A percentile compares a stretch with the other conserved stretches of the same genome.
Conservation (phyloP, 2,329 filamentous ascomycete genomes). For the Pseudocercospora fuligena region DNA sequence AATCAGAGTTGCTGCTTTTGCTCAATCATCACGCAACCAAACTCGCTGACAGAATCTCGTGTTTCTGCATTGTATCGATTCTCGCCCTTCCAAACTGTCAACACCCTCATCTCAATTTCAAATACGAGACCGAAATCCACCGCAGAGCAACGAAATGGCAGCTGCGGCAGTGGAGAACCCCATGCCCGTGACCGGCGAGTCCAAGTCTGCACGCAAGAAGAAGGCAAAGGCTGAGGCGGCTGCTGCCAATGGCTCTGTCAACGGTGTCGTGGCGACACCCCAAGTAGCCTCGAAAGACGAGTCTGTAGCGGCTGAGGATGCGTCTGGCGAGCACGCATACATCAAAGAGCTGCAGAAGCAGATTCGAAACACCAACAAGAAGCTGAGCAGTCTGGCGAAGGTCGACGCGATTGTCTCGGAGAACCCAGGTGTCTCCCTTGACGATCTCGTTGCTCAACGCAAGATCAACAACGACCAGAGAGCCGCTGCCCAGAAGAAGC, state of each 20-base stretch:
- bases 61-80: background rate
- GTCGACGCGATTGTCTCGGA: slow-evolving; percentile 71
- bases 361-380: slow-evolving; percentile 92
- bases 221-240: slow-evolving; percentile 48
- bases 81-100: background rate
- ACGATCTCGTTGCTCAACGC: slow-evolving; percentile 71
- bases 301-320: slow-evolving; percentile 51
- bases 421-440: slow-evolving; percentile 71
- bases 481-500: slow-evolving; percentile 77
- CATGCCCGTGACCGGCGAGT: slow-evolving; percentile 42
- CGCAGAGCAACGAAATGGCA: slow-evolving; percentile 7
- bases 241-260: slow-evolving; percentile 35
- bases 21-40: background rate
- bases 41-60: background rate
- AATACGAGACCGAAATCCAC: background rate
- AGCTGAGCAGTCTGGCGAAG: slow-evolving; percentile 78
- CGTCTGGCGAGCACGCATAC: slow-evolving; percentile 72
- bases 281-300: slow-evolving; percentile 30
- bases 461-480: slow-evolving; percentile 84
- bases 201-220: slow-evolving; percentile 57
- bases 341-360: slow-evolving; percentile 91
- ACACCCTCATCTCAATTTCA: background rate
- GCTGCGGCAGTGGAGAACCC: slow-evolving; percentile 9
- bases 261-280: slow-evolving; percentile 27
- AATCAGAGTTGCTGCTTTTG: background rate